phyloP scores from a whole-genome alignment of 805 yeast genomes.

The Candida gorgasii region DNA sequence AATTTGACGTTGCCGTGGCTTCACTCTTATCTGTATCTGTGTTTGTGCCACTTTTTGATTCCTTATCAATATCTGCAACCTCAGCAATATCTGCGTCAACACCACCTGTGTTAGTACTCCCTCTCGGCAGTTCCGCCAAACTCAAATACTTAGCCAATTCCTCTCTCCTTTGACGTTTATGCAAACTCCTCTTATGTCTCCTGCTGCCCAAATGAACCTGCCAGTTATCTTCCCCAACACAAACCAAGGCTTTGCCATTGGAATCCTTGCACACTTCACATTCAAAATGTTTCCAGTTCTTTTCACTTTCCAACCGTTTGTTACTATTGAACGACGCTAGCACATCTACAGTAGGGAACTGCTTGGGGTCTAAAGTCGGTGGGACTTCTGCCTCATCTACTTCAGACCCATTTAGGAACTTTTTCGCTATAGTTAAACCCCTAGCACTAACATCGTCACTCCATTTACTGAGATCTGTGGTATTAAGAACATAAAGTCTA shows the following conservation, averaged over 20 bases:
- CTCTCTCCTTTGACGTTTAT: slow-evolving; percentile 1
- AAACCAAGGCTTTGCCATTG: slow-evolving; percentile 54
- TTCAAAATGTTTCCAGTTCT: slow-evolving; percentile 63
- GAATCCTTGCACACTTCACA: slow-evolving; percentile 68
- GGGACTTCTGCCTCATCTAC: slow-evolving; percentile 28
- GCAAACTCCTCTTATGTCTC: slow-evolving; percentile 52
- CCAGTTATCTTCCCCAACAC: slow-evolving; percentile 76
- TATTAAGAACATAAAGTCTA: slow-evolving; percentile 67
- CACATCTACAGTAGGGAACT: slow-evolving; percentile 28
- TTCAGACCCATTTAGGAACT: slow-evolving; percentile 33
- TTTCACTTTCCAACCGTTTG: slow-evolving; percentile 33
- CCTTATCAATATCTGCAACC: too few species aligned
- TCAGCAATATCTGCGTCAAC: neutral
- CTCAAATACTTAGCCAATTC: neutral
- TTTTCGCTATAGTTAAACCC: slow-evolving; percentile 52
- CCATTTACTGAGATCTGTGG: slow-evolving; percentile 73
- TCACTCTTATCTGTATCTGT: too few species aligned
- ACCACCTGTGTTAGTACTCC: neutral
- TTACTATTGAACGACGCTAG: slow-evolving; percentile 31
- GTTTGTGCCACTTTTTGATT: too few species aligned
- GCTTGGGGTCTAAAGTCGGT: slow-evolving; percentile 16
- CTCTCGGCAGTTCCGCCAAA: too few species aligned
- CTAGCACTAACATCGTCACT: slow-evolving; percentile 49
- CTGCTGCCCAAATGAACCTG: slow-evolving; percentile 65
- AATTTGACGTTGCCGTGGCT: too few species aligned